Conservation (phyloP, 2,329 filamentous ascomycete genomes). For the Colletotrichum tropicicola region DNA sequence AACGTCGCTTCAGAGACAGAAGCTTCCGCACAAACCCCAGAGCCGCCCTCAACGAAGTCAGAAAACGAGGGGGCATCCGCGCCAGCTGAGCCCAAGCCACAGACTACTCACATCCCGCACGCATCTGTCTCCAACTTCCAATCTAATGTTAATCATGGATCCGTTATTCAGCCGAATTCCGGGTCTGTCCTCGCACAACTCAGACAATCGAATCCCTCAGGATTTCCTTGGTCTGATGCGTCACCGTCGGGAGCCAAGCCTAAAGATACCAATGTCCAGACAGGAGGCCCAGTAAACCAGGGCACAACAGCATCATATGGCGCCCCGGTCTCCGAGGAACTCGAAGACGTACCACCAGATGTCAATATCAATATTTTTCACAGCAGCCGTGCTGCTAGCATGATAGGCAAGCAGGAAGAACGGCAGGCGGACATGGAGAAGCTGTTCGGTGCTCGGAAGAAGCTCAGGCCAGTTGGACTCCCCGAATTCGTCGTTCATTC, state of each 20-base stretch:
- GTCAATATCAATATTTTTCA: slow-evolving; percentile 60
- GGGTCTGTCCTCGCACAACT: slow-evolving; percentile 25
- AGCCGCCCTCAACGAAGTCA: neutral
- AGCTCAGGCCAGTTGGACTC: slow-evolving; percentile 32
- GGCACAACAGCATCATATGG: neutral
- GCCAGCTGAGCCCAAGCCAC: neutral
- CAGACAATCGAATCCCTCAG: slow-evolving; percentile 9
- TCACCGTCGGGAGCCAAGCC: slow-evolving; percentile 6
- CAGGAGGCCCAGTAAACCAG: neutral
- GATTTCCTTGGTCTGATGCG: slow-evolving; percentile 22
- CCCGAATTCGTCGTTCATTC: slow-evolving; percentile 33
- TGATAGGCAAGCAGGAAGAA: slow-evolving; percentile 41
- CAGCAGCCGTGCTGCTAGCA: slow-evolving; percentile 53
- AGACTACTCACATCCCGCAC: slow-evolving; percentile 22
- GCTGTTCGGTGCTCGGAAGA: slow-evolving; percentile 13
- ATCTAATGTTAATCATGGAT: neutral
- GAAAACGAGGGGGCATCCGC: no score
- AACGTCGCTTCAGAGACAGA: neutral
- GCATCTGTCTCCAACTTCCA: neutral
- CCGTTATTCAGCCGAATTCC: slow-evolving; percentile 14
- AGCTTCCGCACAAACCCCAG: neutral
- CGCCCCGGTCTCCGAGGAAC: slow-evolving; percentile 28
- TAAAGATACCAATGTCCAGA: neutral
- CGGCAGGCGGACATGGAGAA: neutral
- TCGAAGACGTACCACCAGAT: slow-evolving; percentile 47